A percentile compares a stretch with the other conserved stretches of the same genome.
phyloP scores from a whole-genome alignment of 345 rosid genomes.

The Schrenkiella parvula region DNA sequence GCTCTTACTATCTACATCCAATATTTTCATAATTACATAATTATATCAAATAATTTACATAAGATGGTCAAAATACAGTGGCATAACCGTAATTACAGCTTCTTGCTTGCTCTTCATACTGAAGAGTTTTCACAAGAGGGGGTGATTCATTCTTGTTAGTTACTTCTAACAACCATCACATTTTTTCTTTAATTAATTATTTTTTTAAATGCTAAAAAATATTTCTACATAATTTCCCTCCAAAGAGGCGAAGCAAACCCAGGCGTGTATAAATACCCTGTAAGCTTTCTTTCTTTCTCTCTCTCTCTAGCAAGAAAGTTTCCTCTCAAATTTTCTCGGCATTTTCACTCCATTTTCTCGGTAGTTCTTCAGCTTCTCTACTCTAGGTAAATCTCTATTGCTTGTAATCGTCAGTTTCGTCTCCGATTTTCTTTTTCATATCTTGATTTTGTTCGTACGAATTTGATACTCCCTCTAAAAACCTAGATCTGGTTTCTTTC shows the following conservation, averaged over 20 bases:
- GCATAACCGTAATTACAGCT: constrained; percentile 4
- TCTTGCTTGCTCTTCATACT: background rate
- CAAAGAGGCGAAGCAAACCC: constrained; percentile 7
- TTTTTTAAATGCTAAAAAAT: background rate
- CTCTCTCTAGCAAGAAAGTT: background rate
- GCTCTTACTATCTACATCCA: background rate
- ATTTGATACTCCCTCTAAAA: background rate
- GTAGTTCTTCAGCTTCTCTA: background rate
- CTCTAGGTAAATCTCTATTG: constrained; percentile 10
- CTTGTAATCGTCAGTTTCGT: background rate
- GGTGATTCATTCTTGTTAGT: constrained; percentile 1
- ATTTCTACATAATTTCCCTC: constrained; percentile 23
- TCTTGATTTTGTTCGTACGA: background rate
- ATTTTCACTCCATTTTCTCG: constrained; percentile 5
- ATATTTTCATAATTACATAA: background rate
- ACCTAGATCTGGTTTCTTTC: constrained; percentile 13
- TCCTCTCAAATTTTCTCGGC: constrained; percentile 20
- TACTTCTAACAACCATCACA: constrained; percentile 16
- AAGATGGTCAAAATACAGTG: background rate
- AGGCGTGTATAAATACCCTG: constrained; percentile 21
- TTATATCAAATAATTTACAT: background rate
- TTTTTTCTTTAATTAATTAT: background rate
- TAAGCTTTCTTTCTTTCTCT: background rate
- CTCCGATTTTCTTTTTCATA: background rate
- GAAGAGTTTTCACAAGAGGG: constrained; percentile 1